Conservation (phyloP, 768 basidiomycete species). For the Lentinus tigrinus region DNA sequence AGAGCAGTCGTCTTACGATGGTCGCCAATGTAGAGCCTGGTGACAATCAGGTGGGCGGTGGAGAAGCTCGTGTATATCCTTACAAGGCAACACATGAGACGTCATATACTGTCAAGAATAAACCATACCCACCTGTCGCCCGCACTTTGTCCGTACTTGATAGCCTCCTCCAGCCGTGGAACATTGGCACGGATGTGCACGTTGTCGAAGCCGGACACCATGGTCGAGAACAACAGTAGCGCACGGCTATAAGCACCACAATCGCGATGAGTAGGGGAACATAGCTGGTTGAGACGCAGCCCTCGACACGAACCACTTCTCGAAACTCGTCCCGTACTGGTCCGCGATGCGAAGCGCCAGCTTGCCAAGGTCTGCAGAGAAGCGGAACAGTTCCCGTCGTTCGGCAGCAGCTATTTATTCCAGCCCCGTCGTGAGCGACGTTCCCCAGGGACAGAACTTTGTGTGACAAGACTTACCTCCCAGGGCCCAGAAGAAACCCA, state of each 20-base stretch:
- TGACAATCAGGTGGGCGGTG: constrained; percentile 51
- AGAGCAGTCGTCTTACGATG: constrained; percentile 44
- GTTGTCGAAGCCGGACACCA: constrained; percentile 69
- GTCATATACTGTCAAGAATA: neutral
- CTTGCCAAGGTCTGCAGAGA: constrained; percentile 66
- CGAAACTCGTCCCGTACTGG: constrained; percentile 56
- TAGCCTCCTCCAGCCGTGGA: constrained; percentile 56
- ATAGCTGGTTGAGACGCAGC: neutral
- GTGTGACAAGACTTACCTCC: constrained; percentile 50
- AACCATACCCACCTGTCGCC: constrained; percentile 53
- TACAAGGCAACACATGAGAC: neutral
- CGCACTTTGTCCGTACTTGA: constrained; percentile 64
- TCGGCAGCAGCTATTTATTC: constrained; percentile 48
- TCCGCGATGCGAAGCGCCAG: constrained; percentile 69
- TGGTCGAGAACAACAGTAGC: constrained; percentile 55
- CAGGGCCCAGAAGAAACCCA: constrained; percentile 74
- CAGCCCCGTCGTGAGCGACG: neutral
- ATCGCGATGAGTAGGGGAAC: neutral
- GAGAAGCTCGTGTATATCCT: constrained; percentile 67
- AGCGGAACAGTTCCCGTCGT: constrained; percentile 59
- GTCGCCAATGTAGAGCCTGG: constrained; percentile 58
- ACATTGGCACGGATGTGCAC: constrained; percentile 64
- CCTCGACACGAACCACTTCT: constrained; percentile 54
- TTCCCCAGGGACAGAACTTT: neutral
- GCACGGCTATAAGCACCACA: constrained; percentile 45